Evolutionary conservation across 2,329 filamentous ascomycete genomes (phyloP).

Genomic region (Cladosporium sp.): DNA sequence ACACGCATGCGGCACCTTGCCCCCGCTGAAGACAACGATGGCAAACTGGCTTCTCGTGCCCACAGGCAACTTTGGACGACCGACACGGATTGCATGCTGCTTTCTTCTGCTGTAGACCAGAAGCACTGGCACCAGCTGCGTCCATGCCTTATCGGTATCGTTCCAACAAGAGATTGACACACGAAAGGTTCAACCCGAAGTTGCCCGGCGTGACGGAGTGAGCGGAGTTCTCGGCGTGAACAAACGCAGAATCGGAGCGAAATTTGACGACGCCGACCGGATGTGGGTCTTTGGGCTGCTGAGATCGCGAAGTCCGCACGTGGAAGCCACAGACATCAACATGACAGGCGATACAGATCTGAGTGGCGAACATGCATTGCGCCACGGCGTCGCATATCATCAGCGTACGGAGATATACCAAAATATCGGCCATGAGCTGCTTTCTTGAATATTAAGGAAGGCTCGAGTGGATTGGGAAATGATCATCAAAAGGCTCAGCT

Average conservation of each 20-base stretch:
- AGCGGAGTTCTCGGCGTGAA: background rate
- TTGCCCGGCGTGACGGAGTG: background rate
- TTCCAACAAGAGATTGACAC: background rate
- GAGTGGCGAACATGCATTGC: background rate
- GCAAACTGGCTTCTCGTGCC: conserved; percentile 34
- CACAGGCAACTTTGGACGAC: conserved; percentile 35
- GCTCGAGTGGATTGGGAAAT: background rate
- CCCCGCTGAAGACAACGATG: conserved; percentile 31
- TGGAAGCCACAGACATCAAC: background rate
- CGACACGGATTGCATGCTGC: conserved; percentile 37
- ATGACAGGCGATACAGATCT: background rate
- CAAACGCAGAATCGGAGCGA: conserved; percentile 1
- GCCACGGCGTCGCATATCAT: background rate
- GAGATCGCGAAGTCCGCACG: background rate
- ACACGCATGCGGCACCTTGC: conserved; percentile 29
- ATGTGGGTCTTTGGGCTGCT: background rate
- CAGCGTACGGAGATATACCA: background rate
- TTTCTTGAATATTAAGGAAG: background rate
- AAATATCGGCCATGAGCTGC: background rate
- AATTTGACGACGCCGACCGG: conserved; percentile 1
- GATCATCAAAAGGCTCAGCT: background rate
- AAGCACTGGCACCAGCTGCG: conserved; percentile 2
- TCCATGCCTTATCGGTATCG: conserved; percentile 9
- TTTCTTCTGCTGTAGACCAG: conserved; percentile 12
- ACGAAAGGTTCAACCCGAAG: background rate